Base-by-base conservation (phyloP, 2,329 filamentous ascomycete species). In the Trichoderma sp. region DNA sequence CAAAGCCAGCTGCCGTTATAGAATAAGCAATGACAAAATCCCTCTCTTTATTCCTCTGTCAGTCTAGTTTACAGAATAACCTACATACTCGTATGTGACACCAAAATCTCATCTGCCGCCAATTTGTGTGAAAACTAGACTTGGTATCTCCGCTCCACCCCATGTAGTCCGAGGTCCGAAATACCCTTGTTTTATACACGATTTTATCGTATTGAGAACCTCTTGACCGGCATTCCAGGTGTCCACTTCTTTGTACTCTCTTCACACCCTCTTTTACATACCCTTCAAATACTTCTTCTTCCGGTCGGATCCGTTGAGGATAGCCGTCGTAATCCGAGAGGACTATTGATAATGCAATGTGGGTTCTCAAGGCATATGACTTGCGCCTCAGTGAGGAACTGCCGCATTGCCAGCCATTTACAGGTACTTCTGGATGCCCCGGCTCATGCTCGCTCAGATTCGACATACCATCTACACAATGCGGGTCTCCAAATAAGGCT, bases 291-390 rank as follows among this genome's bases (percentile, higher is more conserved):
- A 12, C 43, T 36, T 15, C 26, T 39, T 47, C 47, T 36, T 28
- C 26, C 59, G 34, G 50, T 64, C 34, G 55, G 23, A 68, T 39
- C 50, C 53, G 53, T n/a, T 20, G 26, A 26, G 26, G 17, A 6
- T 50, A 39, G 47, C 65, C 34, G 53, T 68, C 53, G 53, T 68
- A 68, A 59, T 67, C 65, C 65, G 65, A 59, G 55, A 68, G 65
- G 30, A 13, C 34, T 43, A 55, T 57, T 67, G 63, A 58, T 58
- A 15, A 58, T 43, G 13, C 6, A 7, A 39, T 43, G 64, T 55
- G 64, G 64, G 17, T 39, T 39, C n/a, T 58, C 12, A 30, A 58
- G 53, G 26, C 32, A 30, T 43, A 30, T 43, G 53, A 58, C 47
- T 32, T 30, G 50, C 20, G 23, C 17, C 20, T 8, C 47, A 36